Evolutionary conservation across 345 rosid species (phyloP), one percentile per base, ranked within the genome.

Genomic region (Atalantia buxifolia): DNA sequence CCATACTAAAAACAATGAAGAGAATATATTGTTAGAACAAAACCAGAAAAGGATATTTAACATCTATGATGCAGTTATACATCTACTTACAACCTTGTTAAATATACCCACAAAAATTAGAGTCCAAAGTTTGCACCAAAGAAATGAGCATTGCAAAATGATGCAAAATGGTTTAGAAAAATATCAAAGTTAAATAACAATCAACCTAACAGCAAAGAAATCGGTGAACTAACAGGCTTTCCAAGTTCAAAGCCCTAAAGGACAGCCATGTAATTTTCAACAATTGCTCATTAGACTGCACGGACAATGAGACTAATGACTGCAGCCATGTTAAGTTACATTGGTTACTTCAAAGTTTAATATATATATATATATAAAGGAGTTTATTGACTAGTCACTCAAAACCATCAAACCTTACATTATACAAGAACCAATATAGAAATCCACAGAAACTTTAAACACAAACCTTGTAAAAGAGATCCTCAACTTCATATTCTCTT

Each of bases 391-490:
- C 9, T 13, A 31, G 24, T 22, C 28, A 72, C n/a, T 48, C 22
- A 21, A 45, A 9, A 19, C 42, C 25, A 64, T 22, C 22, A 61
- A 63, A 21, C 6, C 60, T 1, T 45, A 45, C 61, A 42, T 53
- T 31, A 28, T n/a, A 63, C 21, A 2, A 30, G 31, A 42, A 64
- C 31, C 22, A 21, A 30, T 24, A 75, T 4, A 64, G 21, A 63
- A 56, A 61, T 9, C 38, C 21, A 75, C 30, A 33, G 63, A 6
- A 25, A 31, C 42, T 63, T 31, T 65, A 59, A 82, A 82, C 59
- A 42, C 88, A 74, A 61, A 96, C 98, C 98, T 96, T 96, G 89
- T 93, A 92, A 78, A 96, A 96, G 45, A 96, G 85, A 86, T 96
- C 98, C 81, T 96, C 98, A 81, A 96, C 85, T 86, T 94, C 98